Base-by-base conservation (phyloP, 768 basidiomycete species). In the Panaeolus cyanescens region DNA sequence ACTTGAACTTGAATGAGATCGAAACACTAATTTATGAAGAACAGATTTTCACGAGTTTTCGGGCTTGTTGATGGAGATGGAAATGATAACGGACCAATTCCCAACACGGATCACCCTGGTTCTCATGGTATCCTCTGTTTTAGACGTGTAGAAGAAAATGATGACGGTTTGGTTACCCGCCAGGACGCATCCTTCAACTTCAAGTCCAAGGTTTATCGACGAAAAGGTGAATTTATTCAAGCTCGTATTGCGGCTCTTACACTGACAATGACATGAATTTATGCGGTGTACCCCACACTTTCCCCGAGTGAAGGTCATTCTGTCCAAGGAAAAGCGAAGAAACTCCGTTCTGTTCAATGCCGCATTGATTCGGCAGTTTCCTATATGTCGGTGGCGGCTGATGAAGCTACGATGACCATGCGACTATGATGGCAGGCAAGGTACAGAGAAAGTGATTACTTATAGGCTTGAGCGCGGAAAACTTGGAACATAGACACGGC, bases 241-340 rank as follows among this genome's bases (percentile, higher is more conserved):
- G 45, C 15, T 25, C 30, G 22, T 50, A 28, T 50, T 28, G 45
- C 25, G 25, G 45, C 45, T 50, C 45, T 50, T 28, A 50, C 25
- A 25, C 45, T 50, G 45, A 28, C 25, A 25, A 22, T 50, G 45
- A 28, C 45, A 50, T 20, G 25, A 50, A 50, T 50, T 50, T 50
- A 50, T 25, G 30, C 22, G 19, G 45, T 50, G 22, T 28, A 50
- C 45, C 45, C 45, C 45, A 50, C 45, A 50, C 45, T 50, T 50
- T 50, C 45, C 45, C 45, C 45, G 45, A 50, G 45, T 50, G 45
- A n/a, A 25, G 45, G 45, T 50, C 45, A 50, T 50, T 50, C 45
- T 28, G 25, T 28, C 30, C 15, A 9, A 28, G 12, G 12, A 28
- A 4, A 28, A 50, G 45, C 45, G 45, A 50, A 15, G 25, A 50